Base-by-base conservation (phyloP, 352 stramenopile species). In the Pythium utonaiense region DNA sequence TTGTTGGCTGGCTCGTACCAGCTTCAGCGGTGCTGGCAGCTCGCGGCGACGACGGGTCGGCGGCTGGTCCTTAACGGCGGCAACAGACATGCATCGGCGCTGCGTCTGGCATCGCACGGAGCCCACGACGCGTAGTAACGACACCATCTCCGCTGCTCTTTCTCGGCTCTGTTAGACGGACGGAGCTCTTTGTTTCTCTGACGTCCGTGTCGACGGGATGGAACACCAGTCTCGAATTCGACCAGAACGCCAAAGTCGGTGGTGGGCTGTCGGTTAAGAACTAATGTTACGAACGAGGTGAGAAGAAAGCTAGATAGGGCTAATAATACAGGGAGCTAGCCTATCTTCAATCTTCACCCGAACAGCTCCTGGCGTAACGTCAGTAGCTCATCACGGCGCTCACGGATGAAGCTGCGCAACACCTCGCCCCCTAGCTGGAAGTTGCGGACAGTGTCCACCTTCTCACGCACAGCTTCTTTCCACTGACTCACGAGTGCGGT, bases 11-110 rank as follows among this genome's bases (percentile, higher is more conserved):
- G 19, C 21, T 59, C 75, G 48, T 51, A 93, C 83, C 63, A 93
- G 60, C 49, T 93, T 93, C 36, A 93, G 61, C 34, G 83, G 83
- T 14, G 83, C 70, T 19, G 83, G 83, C 14, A 93, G 71, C 54
- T 93, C 83, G 27, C 83, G 78, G 56, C 77, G 82, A 38, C 82
- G 78, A 10, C 78, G 78, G 13, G 73, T 69, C 13, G 78, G 62
- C 28, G 65, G 60, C n/a, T 64, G 57, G 27, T 68, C 58, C 40
- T 80, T 67, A 3, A 45, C 65, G 24, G 72, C 78, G 0, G 71
- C 75, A 14, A 80, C 75, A 16, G 78, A 80, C 27, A 86, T 45
- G 12, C 47, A 64, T 19, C 59, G 65, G 19, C 55, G 40, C 54
- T 63, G 59, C 51, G 19, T 13, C 42, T 52, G 50, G 31, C 27